A percentile compares a stretch with the other conserved stretches of the same genome.
phyloP scores from a whole-genome alignment of 805 yeast species.

The Candida insectalens region DNA sequence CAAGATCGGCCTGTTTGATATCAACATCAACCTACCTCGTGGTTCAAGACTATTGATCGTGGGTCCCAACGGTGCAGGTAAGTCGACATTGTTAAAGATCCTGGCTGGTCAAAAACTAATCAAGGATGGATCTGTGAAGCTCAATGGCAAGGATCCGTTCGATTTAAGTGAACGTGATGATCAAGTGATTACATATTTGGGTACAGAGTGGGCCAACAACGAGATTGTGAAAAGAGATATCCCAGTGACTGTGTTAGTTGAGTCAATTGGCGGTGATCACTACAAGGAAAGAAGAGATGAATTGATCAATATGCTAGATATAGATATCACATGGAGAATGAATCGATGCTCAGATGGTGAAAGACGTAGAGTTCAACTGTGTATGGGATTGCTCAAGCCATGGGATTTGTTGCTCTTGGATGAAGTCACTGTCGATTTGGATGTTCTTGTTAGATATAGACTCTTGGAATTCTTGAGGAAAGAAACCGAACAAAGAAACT shows the following conservation, averaged over 20 bases:
- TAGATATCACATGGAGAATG: constrained; percentile 89
- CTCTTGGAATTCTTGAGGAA: constrained; percentile 56
- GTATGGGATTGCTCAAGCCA: constrained; percentile 87
- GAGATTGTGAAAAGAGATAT: constrained; percentile 86
- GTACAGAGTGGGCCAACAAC: constrained; percentile 97
- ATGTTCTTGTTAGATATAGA: constrained; percentile 78
- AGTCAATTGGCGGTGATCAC: constrained; percentile 71
- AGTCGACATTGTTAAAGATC: constrained; percentile 75
- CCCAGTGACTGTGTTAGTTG: constrained; percentile 69
- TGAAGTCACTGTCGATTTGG: constrained; percentile 95
- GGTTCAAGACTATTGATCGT: constrained; percentile 69
- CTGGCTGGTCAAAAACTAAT: constrained; percentile 89
- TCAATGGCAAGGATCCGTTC: constrained; percentile 89
- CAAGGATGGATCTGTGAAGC: constrained; percentile 52
- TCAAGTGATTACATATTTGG: constrained; percentile 55
- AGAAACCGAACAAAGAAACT: constrained; percentile 64
- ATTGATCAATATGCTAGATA: constrained; percentile 69
- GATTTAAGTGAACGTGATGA: constrained; percentile 7
- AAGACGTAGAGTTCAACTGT: constrained; percentile 85
- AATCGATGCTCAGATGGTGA: constrained; percentile 90
- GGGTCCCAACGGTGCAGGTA: constrained; percentile 98
- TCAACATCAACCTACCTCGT: constrained; percentile 54
- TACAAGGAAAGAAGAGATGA: constrained; percentile 69
- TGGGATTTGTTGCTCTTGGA: constrained; percentile 85
- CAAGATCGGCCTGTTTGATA: constrained; percentile 57